Percentiles rank a stretch among this genome's conserved stretches.
These are phyloP conservation scores for Xylaria sp. DNA, from an alignment of 2,329 filamentous ascomycete genomes.

Conservation along the genomic window DNA sequence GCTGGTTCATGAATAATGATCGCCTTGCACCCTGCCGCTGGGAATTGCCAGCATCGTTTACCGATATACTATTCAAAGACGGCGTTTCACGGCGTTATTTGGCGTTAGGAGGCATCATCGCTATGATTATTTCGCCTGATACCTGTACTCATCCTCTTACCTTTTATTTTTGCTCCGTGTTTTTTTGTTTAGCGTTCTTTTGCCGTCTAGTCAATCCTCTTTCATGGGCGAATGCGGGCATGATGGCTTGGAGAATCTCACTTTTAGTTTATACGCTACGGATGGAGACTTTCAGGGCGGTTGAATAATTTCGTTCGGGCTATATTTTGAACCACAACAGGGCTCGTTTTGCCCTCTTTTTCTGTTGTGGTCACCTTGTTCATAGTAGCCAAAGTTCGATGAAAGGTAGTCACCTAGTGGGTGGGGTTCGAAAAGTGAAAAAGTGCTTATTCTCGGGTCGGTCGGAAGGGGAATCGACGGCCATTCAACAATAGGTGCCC, in stretches of 20 bases:
- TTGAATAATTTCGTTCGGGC: constrained; percentile 2
- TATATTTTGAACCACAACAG: constrained; percentile 9
- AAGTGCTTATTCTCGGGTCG: constrained; percentile 6
- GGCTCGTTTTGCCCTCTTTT: constrained; percentile 3
- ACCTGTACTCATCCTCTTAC: constrained; percentile 38
- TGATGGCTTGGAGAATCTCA: constrained; percentile 9
- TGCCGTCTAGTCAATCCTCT: background rate
- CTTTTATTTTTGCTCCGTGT: background rate
- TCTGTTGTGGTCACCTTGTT: constrained; percentile 11
- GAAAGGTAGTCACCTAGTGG: background rate
- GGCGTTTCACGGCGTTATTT: constrained; percentile 45
- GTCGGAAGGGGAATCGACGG: background rate
- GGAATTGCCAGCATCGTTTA: constrained; percentile 23
- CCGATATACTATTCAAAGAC: constrained; percentile 26
- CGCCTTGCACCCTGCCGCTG: constrained; percentile 7
- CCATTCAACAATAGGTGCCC: background rate
- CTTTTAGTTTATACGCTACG: constrained; percentile 3
- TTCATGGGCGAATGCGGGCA: constrained; percentile 3
- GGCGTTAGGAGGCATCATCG: constrained; percentile 40
- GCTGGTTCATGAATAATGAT: constrained; percentile 26
- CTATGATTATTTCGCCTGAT: constrained; percentile 40
- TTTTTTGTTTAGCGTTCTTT: background rate
- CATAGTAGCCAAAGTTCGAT: constrained; percentile 21
- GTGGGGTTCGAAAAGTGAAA: constrained; percentile 22
- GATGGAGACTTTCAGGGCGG: constrained; percentile 1